Base-by-base conservation (phyloP, 2,329 filamentous ascomycete species). In the Aspergillus japonicus region DNA sequence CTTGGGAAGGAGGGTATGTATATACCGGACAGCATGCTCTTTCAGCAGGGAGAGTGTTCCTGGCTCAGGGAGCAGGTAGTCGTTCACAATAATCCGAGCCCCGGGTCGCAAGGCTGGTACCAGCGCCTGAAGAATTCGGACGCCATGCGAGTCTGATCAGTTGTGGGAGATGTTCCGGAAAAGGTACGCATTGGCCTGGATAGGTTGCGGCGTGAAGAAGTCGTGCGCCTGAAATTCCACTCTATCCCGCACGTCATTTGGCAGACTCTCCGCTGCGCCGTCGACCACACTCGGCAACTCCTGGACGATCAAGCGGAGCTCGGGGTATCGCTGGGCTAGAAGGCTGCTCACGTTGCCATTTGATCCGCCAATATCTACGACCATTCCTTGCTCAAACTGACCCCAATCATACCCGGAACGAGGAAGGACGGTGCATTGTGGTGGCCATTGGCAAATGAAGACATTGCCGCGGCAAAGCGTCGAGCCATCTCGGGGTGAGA, bases 101-200 rank as follows among this genome's bases (percentile, higher is more conserved):
- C 56, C 56, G 6, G 42, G 42, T 2, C 29, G 23, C 14, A 58
- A 31, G 2, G 50, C 56, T 1, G 56, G 56, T 10, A 42, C 12
- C 16, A 58, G 29, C 7, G 44, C 50, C 3, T 31, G 39, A 7
- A 58, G 21, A 3, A 58, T 54, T 3, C 35, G 19, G 21, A 21
- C 16, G 14, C 14, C 39, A 16, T 54, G 16, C 16, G 35, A 24
- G 26, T 54, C 56, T 1, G 56, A 47, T 50, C 56, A 58, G 11
- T 58, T 49, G 21, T 54, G 56, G 4, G 54, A 44, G 29, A 58
- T 54, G 5, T 21, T 48, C 4, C 56, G 56, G 5, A 58, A 33
- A 2, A 58, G 47, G 19, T 58, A 58, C 11, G 23, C 23, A 19
- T 58, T 44, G 16, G 50, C 56, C 11, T 24, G 16, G 7, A 47